Percentiles rank a stretch among this genome's conserved stretches.
Evolutionary conservation across 2,329 filamentous ascomycete genomes (phyloP).

Genomic region (Sporothrix mexicana): DNA sequence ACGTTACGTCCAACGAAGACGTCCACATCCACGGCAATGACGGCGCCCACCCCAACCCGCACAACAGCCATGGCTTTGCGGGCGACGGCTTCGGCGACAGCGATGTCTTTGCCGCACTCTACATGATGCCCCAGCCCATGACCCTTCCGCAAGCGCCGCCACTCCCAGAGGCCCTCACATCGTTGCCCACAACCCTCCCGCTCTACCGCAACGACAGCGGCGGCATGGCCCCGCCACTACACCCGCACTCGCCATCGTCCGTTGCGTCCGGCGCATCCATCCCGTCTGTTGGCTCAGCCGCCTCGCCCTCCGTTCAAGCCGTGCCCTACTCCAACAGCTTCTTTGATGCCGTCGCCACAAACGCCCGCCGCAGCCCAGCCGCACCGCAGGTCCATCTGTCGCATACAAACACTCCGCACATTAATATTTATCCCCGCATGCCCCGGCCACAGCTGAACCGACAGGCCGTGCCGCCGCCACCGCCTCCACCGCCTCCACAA

Average conservation of each 20-base stretch:
- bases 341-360: conserved; percentile 14
- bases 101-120: conserved; percentile 24
- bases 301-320: not conserved
- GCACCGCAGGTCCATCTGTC: conserved; percentile 7
- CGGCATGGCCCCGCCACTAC: not conserved
- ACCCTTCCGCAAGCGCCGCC: not conserved
- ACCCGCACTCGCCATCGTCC: not conserved
- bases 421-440: conserved; percentile 34
- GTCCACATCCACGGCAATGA: not conserved
- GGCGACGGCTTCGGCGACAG: conserved; percentile 1
- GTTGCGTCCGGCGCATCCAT: conserved; percentile 1
- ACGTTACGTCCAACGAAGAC: not conserved
- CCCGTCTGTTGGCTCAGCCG: not conserved
- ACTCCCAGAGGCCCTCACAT: not conserved
- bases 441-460: conserved; percentile 27
- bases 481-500: not conserved
- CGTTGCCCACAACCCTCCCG: not conserved
- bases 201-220: conserved; percentile 13
- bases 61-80: conserved; percentile 34
- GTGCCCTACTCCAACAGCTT: conserved; percentile 26
- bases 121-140: conserved; percentile 28
- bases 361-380: conserved; percentile 19
- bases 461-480: not conserved
- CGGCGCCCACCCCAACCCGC: conserved; percentile 32
- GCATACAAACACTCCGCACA: conserved; percentile 19